phyloP scores from a whole-genome alignment of 345 rosid genomes.

The Syzygium aqueum region DNA sequence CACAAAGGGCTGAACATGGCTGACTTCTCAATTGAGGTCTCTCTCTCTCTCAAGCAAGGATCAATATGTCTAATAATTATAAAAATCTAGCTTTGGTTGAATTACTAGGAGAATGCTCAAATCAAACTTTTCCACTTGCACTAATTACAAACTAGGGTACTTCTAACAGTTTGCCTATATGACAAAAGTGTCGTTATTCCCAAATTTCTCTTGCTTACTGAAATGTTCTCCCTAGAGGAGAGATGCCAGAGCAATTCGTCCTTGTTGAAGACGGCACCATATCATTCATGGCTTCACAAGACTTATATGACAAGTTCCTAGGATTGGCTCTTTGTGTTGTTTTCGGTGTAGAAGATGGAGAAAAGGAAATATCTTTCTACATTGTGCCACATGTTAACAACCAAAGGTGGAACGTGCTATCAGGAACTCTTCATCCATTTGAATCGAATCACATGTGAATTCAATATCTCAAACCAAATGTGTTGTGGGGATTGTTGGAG shows the following conservation, averaged over 20 bases:
- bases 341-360: background rate
- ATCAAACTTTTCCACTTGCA: too few relatives aligned
- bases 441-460: background rate
- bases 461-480: background rate
- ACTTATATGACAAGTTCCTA: background rate
- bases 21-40: too few relatives aligned
- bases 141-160: background rate
- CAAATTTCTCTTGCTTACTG: too few relatives aligned
- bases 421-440: background rate
- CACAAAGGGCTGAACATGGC: too few relatives aligned
- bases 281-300: background rate
- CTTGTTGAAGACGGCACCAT: too few relatives aligned
- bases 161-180: background rate
- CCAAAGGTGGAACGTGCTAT: background rate
- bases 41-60: too few relatives aligned
- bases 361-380: background rate
- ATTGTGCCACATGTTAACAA: background rate
- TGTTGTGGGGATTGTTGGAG: background rate
- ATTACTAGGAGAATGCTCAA: too few relatives aligned
- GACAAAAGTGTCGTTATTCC: background rate
- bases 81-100: too few relatives aligned
- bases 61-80: too few relatives aligned
- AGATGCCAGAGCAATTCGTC: too few relatives aligned
- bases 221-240: too few relatives aligned
- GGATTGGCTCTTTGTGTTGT: background rate